Percentiles rank a stretch among this genome's conserved stretches.
Evolutionary conservation across 208 protist species (phyloP).

Genomic region (Leishmania martiniquensis): DNA sequence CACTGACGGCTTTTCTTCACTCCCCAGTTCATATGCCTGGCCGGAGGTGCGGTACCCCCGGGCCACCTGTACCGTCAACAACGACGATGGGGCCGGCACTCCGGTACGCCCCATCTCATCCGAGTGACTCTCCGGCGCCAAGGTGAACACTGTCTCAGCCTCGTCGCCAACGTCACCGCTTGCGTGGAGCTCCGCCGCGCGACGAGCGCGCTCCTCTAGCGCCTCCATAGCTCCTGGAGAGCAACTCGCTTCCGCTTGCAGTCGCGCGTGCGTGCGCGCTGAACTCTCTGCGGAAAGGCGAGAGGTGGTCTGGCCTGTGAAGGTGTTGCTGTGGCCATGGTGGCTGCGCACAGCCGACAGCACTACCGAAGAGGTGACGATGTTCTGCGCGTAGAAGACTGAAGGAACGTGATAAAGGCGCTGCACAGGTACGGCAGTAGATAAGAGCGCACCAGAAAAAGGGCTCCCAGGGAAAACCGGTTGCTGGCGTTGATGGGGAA

Average conservation of each 20-base stretch:
- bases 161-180: background rate
- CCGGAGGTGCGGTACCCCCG: constrained; percentile 14
- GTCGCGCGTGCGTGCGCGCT: background rate
- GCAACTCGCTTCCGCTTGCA: background rate
- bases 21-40: background rate
- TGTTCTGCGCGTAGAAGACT: constrained; percentile 6
- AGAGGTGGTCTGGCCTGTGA: background rate
- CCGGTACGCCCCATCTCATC: background rate
- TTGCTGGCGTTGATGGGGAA: background rate
- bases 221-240: background rate
- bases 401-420: constrained; percentile 14
- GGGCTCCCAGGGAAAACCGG: constrained; percentile 2
- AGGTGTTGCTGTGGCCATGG: background rate
- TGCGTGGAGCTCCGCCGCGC: constrained; percentile 23
- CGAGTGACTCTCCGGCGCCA: background rate
- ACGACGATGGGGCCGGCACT: background rate
- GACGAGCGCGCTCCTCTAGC: constrained; percentile 21
- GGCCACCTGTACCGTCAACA: constrained; percentile 9
- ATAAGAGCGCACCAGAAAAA: background rate
- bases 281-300: background rate
- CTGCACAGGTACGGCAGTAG: constrained; percentile 21
- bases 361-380: background rate
- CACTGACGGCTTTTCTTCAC: background rate
- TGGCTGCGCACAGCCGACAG: background rate
- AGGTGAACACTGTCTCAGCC: background rate